Percentiles rank a stretch among this genome's conserved stretches.
Evolutionary conservation across 192 early-diverging fungal genomes (phyloP).

Genomic region (Tieghemiomyces parasiticus): DNA sequence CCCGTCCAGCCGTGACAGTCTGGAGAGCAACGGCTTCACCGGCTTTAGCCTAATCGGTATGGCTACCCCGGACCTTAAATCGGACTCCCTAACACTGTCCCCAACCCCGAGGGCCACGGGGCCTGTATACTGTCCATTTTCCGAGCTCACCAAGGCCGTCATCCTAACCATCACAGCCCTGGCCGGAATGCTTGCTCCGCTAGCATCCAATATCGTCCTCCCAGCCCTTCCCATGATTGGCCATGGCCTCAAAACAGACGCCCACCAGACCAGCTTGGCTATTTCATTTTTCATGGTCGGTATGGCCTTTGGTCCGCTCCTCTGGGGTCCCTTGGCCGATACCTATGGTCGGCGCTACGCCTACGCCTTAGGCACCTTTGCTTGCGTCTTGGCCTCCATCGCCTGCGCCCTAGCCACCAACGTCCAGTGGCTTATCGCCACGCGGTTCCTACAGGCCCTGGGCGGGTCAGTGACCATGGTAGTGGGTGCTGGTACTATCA

Average conservation of each 20-base stretch:
- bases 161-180: conserved; percentile 26
- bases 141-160: conserved; percentile 12
- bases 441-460: conserved; percentile 26
- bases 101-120: too few relatives aligned
- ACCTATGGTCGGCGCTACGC: conserved; percentile 26
- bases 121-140: conserved; percentile 22
- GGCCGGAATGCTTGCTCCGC: conserved; percentile 27
- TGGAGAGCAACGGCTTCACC: too few relatives aligned
- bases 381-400: conserved; percentile 26
- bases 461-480: conserved; percentile 29
- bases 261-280: conserved; percentile 23
- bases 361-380: conserved; percentile 24
- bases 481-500: conserved; percentile 30
- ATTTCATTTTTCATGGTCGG: conserved; percentile 26
- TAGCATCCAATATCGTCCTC: conserved; percentile 31
- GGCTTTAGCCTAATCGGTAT: too few relatives aligned
- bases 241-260: conserved; percentile 22
- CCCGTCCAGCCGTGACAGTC: too few relatives aligned
- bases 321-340: conserved; percentile 35
- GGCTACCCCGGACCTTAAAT: too few relatives aligned
- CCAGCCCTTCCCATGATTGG: conserved; percentile 23
- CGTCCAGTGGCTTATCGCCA: conserved; percentile 19
- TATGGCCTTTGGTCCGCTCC: conserved; percentile 30
- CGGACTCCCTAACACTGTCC: too few relatives aligned
- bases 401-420: conserved; percentile 25